Base-by-base conservation (phyloP, 2,329 filamentous ascomycete genomes). In the Ophiocordyceps sinensis region DNA sequence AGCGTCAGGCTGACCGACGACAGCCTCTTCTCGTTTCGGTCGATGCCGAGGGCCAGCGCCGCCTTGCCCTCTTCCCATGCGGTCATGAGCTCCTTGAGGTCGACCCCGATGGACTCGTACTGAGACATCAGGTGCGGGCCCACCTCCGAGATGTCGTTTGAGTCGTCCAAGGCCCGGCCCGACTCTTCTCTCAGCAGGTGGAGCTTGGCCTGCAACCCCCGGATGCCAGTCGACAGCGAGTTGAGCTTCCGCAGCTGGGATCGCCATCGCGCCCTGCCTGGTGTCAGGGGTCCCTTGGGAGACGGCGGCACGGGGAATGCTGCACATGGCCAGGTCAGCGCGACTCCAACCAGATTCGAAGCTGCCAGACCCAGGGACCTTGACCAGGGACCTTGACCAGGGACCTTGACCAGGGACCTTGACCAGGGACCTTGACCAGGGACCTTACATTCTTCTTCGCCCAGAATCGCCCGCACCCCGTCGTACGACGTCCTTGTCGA, bases 181-280 rank as follows among this genome's bases (percentile, higher is more conserved):
- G 87, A 93, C 59, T 95, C 87, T 58, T 98, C 91, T 39, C 86
- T 79, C 41, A 96, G 65, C 8, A 98, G 70, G 45, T 93, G 87
- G 66, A 98, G 78, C 60, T 96, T 98, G 30, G 91, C 91, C 61
- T 96, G 89, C 38, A 98, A 70, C 11, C 85, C 85, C 26, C 88
- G 80, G 45, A 96, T 94, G 14, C 87, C 88, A 42, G 87, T 85
- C 0, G 87, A 94, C 29, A 98, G 70, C 1, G 83, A 84, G 53
- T 85, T 86, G 35, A 98, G 75, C 56, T 94, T 89, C 45, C 86
- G 81, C 43, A 95, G 74, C 57, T 94, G 89, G 41, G 82, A 80
- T 43, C 88, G 82, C 68, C 89, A 80, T 45, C 85, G 78, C 54
- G 95, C 87, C 41, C 81, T 80, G n/a, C 75, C 75, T 2, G 87